Evolutionary conservation across 441 rosid genomes (phyloP).

Genomic region (Populus hybrid): DNA sequence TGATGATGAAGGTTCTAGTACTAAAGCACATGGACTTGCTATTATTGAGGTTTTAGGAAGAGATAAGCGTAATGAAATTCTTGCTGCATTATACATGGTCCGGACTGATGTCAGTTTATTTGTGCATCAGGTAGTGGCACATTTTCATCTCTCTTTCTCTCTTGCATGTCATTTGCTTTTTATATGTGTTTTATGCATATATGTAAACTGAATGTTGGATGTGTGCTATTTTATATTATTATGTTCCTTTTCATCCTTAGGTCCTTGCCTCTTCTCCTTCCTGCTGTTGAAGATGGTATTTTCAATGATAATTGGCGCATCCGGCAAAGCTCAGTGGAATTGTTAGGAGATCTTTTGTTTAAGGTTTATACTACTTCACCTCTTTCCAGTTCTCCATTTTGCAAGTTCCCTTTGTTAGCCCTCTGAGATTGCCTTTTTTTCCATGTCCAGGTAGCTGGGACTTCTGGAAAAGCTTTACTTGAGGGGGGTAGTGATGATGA

Average conservation of each 20-base stretch:
- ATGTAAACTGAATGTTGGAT: conserved; percentile 3
- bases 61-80: conserved; percentile 95
- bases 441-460: conserved; percentile 87
- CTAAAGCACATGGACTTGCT: conserved; percentile 99
- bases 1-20: conserved; percentile 99
- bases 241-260: conserved; percentile 37
- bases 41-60: conserved; percentile 98
- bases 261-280: conserved; percentile 97
- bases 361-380: conserved; percentile 52
- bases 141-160: conserved; percentile 11
- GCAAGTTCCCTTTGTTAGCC: conserved; percentile 4
- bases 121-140: conserved; percentile 88
- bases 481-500: conserved; percentile 99
- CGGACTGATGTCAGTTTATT: conserved; percentile 95
- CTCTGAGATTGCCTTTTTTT: conserved; percentile 4
- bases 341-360: conserved; percentile 95
- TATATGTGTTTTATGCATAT: not conserved
- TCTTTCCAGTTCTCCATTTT: conserved; percentile 9
- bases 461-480: conserved; percentile 97
- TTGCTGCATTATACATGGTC: conserved; percentile 93
- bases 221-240: not conserved
- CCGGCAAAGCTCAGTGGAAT: conserved; percentile 98
- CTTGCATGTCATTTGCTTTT: conserved; percentile 1
- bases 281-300: conserved; percentile 99
- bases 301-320: conserved; percentile 99